Percentiles rank a stretch among this genome's conserved stretches.
Conservation (phyloP, 225 moss, liverwort and hornwort species). For the Thuidium tamariscinum region DNA sequence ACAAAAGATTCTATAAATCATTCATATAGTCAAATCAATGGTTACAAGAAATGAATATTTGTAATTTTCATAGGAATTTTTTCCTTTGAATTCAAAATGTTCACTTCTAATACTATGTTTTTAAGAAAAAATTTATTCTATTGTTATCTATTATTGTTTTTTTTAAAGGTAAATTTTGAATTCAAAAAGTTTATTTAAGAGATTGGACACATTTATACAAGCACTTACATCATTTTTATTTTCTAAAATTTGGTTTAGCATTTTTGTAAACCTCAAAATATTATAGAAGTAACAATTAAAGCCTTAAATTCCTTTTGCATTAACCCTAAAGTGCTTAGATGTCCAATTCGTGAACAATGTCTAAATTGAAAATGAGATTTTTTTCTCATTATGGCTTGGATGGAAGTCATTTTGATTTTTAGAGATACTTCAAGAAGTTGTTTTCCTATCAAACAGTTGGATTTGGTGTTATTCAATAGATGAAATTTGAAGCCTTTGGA, state of each 20-base stretch:
- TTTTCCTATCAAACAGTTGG: too few relatives aligned
- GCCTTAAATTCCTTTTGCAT: neutral
- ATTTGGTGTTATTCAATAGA: too few relatives aligned
- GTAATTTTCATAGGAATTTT: neutral
- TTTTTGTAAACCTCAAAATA: neutral
- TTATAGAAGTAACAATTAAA: neutral
- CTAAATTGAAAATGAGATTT: too few relatives aligned
- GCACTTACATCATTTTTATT: too few relatives aligned
- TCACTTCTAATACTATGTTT: neutral
- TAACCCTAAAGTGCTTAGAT: too few relatives aligned
- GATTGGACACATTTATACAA: accelerated
- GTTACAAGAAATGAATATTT: neutral
- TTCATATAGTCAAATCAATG: accelerated
- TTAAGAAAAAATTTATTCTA: too few relatives aligned
- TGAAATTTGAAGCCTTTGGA: too few relatives aligned
- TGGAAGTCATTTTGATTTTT: too few relatives aligned
- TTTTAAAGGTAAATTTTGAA: neutral
- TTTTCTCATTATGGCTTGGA: too few relatives aligned
- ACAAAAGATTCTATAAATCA: accelerated
- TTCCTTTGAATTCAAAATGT: neutral
- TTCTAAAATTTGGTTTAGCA: neutral
- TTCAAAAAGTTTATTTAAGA: neutral
- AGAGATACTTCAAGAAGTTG: too few relatives aligned
- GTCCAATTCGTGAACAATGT: too few relatives aligned
- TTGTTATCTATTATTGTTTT: accelerated